Evolutionary conservation across 1,284 basidiomycete genomes (phyloP), one percentile per base, ranked within the genome.

Genomic region (Fomitopsis pinicola): DNA sequence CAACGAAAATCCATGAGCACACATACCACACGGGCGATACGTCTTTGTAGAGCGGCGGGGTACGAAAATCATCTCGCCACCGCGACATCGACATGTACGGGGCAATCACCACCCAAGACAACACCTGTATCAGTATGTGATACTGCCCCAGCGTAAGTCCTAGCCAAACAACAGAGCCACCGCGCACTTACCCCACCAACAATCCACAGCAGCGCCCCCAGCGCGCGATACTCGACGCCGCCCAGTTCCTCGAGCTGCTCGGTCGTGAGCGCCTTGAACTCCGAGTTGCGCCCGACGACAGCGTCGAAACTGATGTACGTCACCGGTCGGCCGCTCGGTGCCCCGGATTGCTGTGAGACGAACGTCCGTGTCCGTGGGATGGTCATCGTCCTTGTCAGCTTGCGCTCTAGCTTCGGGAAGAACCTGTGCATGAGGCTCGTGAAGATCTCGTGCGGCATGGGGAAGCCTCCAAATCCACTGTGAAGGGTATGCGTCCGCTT

Each of bases 181-280:
- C 15, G 14, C 17, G 15, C 28, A 62, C 69, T 28, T 61, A 73
- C 72, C 50, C 75, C 72, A 15, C 82, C 79, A 35, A 94, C 84
- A 62, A 94, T 83, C 87, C 89, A 94, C 17, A 94, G 77, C 50
- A 97, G 74, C 17, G 89, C 82, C 60, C 88, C 88, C 62, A 97
- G 76, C 8, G 90, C 94, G 14, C 95, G 84, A 71, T 95, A 98
- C 75, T 99, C 97, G 22, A 97, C 91, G 4, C 96, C 95, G 1
- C 95, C 95, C 2, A 98, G 79, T 75, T 98, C 95, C 65, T 97
- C 92, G 66, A 93, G 79, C 71, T 98, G 91, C 52, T 95, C 92
- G 42, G 85, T 82, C 0, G 90, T 93, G 55, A 98, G 76, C 54
- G 84, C 78, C 59, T 88, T 85, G 71, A 98, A 98, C 30, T 83